phyloP scores from a whole-genome alignment of 2,329 filamentous ascomycete species.

The Nemania sp. region DNA sequence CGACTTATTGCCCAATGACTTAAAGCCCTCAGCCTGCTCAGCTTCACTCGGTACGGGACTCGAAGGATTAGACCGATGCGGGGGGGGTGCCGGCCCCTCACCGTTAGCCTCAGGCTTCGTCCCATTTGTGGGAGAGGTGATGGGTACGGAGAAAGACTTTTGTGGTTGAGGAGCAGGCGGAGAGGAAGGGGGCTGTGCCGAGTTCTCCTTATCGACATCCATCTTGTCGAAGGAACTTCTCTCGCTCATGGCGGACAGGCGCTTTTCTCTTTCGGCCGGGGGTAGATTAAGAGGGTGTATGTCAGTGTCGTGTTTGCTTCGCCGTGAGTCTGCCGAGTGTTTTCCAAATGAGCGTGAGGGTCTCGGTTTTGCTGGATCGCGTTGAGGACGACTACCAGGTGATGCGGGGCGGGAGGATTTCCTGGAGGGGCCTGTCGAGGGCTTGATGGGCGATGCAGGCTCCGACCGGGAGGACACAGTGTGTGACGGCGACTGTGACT shows the following conservation, averaged over 20 bases:
- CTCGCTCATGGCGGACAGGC: slow-evolving; percentile 73
- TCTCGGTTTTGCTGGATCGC: slow-evolving; percentile 55
- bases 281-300: slow-evolving; percentile 91
- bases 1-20: slow-evolving; percentile 92
- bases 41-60: slow-evolving; percentile 66
- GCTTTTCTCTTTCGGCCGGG: slow-evolving; percentile 82
- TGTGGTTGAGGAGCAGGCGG: slow-evolving; percentile 60
- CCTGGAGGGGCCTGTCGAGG: slow-evolving; percentile 36
- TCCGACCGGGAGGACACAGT: slow-evolving; percentile 45
- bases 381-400: slow-evolving; percentile 43
- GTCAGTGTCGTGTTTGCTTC: slow-evolving; percentile 72
- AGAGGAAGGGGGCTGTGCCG: slow-evolving; percentile 63
- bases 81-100: slow-evolving; percentile 75
- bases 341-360: slow-evolving; percentile 61
- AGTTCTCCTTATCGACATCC: slow-evolving; percentile 79
- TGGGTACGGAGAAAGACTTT: slow-evolving; percentile 60
- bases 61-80: slow-evolving; percentile 74
- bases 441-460: slow-evolving; percentile 47
- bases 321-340: slow-evolving; percentile 63
- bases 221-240: slow-evolving; percentile 69
- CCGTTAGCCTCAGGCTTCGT: slow-evolving; percentile 56
- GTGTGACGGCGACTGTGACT: slow-evolving; percentile 27
- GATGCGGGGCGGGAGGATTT: slow-evolving; percentile 49
- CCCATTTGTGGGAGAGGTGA: slow-evolving; percentile 60
- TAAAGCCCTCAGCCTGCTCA: slow-evolving; percentile 91